Evolutionary conservation across 192 early-diverging fungal species (phyloP).

Genomic region (Coemansia sp.): DNA sequence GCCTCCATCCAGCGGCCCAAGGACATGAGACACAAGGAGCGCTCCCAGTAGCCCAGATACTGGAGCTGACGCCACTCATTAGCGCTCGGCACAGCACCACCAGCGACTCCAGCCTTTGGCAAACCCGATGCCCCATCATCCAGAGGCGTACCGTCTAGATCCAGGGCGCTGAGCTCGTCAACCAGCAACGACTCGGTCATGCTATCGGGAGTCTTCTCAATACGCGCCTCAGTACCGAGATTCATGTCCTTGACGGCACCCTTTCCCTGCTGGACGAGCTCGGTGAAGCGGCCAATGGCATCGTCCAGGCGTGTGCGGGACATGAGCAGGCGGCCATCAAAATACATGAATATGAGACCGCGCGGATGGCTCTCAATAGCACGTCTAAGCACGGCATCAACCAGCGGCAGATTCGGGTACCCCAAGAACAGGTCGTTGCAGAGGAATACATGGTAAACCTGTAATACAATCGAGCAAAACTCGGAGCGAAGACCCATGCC

Average conservation of each 20-base stretch:
- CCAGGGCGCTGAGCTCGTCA: constrained; percentile 46
- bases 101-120: background rate
- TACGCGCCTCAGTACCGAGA: background rate
- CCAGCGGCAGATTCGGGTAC: constrained; percentile 67
- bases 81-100: background rate
- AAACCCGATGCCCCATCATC: background rate
- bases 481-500: constrained; percentile 72
- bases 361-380: constrained; percentile 63
- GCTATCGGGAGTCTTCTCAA: constrained; percentile 8
- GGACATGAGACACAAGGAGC: constrained; percentile 66
- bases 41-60: constrained; percentile 84
- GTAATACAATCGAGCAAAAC: constrained; percentile 74
- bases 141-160: constrained; percentile 48
- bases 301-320: constrained; percentile 59
- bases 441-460: constrained; percentile 78
- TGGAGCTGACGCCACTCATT: constrained; percentile 72
- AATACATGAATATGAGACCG: constrained; percentile 73
- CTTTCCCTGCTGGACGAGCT: constrained; percentile 20
- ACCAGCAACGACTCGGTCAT: constrained; percentile 10
- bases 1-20: constrained; percentile 65
- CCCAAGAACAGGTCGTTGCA: constrained; percentile 68
- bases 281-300: constrained; percentile 64
- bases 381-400: constrained; percentile 59
- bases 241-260: constrained; percentile 21
- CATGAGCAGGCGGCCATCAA: constrained; percentile 67